Percentiles rank a stretch among this genome's conserved stretches.
Conservation (phyloP, 768 basidiomycete species). For the Mycena leptocephala region DNA sequence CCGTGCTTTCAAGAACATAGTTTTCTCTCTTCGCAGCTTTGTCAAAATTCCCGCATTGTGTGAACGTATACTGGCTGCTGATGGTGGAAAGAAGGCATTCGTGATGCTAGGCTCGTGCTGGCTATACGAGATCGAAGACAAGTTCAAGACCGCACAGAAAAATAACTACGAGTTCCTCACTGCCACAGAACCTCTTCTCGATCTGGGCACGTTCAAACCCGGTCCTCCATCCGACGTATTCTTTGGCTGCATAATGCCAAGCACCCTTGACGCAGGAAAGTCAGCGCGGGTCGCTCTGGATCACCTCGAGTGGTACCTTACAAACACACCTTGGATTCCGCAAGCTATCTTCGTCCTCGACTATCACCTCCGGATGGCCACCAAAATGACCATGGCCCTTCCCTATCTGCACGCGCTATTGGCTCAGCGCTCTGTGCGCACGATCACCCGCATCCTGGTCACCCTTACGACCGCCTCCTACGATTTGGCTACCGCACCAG, state of each 20-base stretch:
- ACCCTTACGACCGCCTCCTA: slow-evolving; percentile 27
- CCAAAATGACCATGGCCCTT: slow-evolving; percentile 15
- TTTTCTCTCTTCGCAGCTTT: slow-evolving; percentile 34
- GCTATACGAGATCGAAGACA: slow-evolving; percentile 33
- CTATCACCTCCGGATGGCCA: slow-evolving; percentile 33
- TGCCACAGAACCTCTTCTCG: slow-evolving; percentile 34
- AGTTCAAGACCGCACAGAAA: slow-evolving; percentile 23
- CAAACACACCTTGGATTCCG: slow-evolving; percentile 15
- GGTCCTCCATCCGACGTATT: slow-evolving; percentile 23
- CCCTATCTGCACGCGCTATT: slow-evolving; percentile 22
- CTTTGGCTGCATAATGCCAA: slow-evolving; percentile 31
- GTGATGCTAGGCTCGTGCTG: slow-evolving; percentile 35
- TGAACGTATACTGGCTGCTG: slow-evolving; percentile 23
- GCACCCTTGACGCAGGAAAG: slow-evolving; percentile 21
- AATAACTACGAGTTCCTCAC: slow-evolving; percentile 7
- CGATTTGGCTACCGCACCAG: slow-evolving; percentile 22
- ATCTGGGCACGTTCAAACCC: slow-evolving; percentile 28
- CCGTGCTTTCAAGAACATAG: slow-evolving; percentile 21
- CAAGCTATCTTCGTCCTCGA: slow-evolving; percentile 31
- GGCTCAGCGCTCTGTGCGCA: slow-evolving; percentile 28
- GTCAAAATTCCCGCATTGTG: slow-evolving; percentile 31
- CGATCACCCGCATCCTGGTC: slow-evolving; percentile 32
- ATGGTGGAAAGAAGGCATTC: slow-evolving; percentile 16
- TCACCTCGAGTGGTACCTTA: slow-evolving; percentile 32
- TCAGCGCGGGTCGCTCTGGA: slow-evolving; percentile 29